Evolutionary conservation across 2,329 filamentous ascomycete genomes (phyloP).

Genomic region (Cladorrhinum sp.): DNA sequence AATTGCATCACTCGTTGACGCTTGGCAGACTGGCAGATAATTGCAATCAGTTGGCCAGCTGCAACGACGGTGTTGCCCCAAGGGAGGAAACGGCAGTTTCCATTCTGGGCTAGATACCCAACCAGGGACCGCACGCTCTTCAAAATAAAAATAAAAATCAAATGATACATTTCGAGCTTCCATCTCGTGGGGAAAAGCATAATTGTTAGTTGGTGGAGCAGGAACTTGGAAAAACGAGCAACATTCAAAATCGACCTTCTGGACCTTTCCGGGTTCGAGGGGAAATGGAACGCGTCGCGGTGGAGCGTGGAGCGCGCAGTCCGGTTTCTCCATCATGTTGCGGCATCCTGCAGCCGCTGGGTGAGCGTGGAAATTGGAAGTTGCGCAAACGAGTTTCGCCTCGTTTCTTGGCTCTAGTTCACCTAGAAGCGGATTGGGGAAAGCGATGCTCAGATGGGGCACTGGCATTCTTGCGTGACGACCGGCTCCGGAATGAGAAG

Average conservation of each 20-base stretch:
- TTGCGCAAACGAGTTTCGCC: slow-evolving; percentile 6
- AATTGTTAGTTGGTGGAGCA: not conserved
- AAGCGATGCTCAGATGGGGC: not conserved
- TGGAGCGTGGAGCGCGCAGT: not conserved
- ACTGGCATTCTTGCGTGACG: slow-evolving; percentile 10
- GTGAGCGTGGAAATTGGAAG: not conserved
- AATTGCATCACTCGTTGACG: no score
- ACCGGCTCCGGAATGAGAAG: slow-evolving; percentile 7
- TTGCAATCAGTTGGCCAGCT: not conserved
- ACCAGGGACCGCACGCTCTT: no score
- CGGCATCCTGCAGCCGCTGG: not conserved
- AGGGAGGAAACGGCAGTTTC: not conserved
- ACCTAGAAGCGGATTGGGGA: slow-evolving; percentile 4
- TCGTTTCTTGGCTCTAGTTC: slow-evolving; percentile 10
- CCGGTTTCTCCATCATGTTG: not conserved
- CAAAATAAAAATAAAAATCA: not conserved
- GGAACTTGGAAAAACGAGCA: not conserved
- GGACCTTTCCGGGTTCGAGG: not conserved
- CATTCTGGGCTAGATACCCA: not conserved
- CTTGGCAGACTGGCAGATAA: not conserved
- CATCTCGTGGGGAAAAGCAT: not conserved
- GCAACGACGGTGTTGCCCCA: not conserved
- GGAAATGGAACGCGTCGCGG: not conserved
- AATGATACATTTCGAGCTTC: not conserved
- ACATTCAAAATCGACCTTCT: not conserved